Evolutionary conservation across 805 yeast species (phyloP).

Genomic region (Kockiozyma suomiensis): DNA sequence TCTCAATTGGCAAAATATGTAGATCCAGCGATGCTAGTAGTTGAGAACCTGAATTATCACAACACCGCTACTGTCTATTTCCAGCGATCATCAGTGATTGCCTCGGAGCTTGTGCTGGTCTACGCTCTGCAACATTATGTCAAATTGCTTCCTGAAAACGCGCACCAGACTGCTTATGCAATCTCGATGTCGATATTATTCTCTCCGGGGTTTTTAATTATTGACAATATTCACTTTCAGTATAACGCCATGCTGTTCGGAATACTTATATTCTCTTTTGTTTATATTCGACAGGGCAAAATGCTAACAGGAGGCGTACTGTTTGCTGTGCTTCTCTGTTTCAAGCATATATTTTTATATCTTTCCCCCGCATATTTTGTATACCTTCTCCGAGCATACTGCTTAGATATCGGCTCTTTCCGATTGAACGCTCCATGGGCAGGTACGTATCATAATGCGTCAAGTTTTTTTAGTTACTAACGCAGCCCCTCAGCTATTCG

Average conservation of each 20-base stretch:
- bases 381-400: conserved; percentile 71
- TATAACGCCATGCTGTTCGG: conserved; percentile 95
- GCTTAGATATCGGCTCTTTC: conserved; percentile 46
- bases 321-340: conserved; percentile 80
- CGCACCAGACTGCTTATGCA: conserved; percentile 60
- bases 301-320: conserved; percentile 52
- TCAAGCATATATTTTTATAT: conserved; percentile 91
- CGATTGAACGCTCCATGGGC: conserved; percentile 1
- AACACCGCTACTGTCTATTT: conserved; percentile 48
- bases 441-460: neutral
- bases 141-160: conserved; percentile 15
- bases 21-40: conserved; percentile 34
- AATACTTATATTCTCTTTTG: conserved; percentile 69
- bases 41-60: conserved; percentile 32
- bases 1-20: conserved; percentile 49
- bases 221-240: conserved; percentile 96
- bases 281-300: conserved; percentile 63
- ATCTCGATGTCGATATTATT: conserved; percentile 79
- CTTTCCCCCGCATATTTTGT: conserved; percentile 93
- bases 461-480: neutral
- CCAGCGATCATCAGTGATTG: conserved; percentile 79
- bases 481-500: conserved; percentile 28
- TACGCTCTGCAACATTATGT: conserved; percentile 56
- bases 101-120: conserved; percentile 72
- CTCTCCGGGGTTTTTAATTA: conserved; percentile 86